These are phyloP conservation scores for Typha latifolia DNA, from an alignment of 176 grass and related monocot genomes.

Conservation along the genomic window DNA sequence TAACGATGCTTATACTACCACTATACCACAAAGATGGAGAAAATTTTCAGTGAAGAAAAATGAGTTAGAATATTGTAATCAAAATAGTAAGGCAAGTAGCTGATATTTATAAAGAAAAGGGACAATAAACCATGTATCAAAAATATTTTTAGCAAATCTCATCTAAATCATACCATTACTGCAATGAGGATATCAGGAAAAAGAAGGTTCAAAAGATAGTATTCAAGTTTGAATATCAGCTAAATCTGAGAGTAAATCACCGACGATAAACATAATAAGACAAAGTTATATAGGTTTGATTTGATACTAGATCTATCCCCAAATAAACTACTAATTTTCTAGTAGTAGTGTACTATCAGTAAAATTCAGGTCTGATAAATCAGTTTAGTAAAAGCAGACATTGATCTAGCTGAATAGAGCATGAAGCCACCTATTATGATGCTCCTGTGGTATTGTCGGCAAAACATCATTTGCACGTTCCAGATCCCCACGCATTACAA, in stretches of 20 bases:
- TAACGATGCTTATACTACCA: no score
- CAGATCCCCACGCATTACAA: conserved; percentile 87
- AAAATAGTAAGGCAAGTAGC: no score
- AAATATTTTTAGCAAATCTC: background rate
- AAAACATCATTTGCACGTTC: conserved; percentile 70
- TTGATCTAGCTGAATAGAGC: background rate
- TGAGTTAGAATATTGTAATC: no score
- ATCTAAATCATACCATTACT: conserved; percentile 7
- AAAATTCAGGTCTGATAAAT: background rate
- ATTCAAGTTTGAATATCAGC: background rate
- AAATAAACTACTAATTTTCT: background rate
- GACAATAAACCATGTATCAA: background rate
- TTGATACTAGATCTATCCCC: background rate
- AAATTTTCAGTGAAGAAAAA: no score
- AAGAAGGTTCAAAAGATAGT: background rate
- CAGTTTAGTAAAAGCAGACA: background rate
- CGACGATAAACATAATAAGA: background rate
- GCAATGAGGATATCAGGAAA: background rate
- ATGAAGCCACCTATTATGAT: conserved; percentile 36
- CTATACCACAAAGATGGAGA: no score
- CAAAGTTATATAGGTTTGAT: background rate
- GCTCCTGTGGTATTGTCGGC: conserved; percentile 65
- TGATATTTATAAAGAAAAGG: background rate
- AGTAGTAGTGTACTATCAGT: background rate
- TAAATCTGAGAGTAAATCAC: background rate